Percentiles rank a stretch among this genome's conserved stretches.
phyloP scores from a whole-genome alignment of 1,284 basidiomycete genomes.

The Apiotrichum porosum region DNA sequence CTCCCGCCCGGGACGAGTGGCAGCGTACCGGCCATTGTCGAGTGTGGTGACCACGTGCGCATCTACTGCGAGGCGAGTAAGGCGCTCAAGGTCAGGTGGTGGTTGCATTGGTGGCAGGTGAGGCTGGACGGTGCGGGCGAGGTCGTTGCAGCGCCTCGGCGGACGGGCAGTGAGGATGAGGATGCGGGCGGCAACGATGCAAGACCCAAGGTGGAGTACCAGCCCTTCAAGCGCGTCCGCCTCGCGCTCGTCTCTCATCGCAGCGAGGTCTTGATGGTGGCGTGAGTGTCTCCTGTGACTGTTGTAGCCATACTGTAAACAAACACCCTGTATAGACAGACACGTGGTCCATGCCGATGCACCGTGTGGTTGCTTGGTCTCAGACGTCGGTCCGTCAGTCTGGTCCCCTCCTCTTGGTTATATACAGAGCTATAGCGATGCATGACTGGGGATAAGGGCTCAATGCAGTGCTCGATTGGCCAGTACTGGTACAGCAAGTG shows the following conservation, averaged over 20 bases:
- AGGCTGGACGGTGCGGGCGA: not conserved
- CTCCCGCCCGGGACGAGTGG: not conserved
- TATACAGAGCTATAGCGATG: too few relatives aligned
- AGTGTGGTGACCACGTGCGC: constrained; percentile 39
- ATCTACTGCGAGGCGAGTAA: constrained; percentile 32
- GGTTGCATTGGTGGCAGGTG: constrained; percentile 24
- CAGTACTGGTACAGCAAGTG: constrained; percentile 3
- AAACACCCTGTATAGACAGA: too few relatives aligned
- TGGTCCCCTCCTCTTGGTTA: too few relatives aligned
- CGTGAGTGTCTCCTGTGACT: too few relatives aligned
- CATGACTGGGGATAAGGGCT: not conserved
- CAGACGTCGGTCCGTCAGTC: too few relatives aligned
- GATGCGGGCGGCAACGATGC: not conserved
- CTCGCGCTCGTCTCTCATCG: constrained; percentile 30
- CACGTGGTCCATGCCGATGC: too few relatives aligned
- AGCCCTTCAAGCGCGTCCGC: constrained; percentile 25
- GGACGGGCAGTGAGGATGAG: not conserved
- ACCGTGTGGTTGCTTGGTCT: too few relatives aligned
- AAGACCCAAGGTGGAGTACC: not conserved
- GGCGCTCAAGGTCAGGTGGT: constrained; percentile 32
- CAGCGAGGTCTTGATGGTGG: constrained; percentile 37
- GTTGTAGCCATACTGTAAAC: too few relatives aligned
- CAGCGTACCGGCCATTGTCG: constrained; percentile 13
- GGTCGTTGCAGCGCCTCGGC: not conserved
- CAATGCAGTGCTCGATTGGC: constrained; percentile 2